Evolutionary conservation across 2,329 filamentous ascomycete genomes (phyloP).

Genomic region (Arachnomyces sp.): DNA sequence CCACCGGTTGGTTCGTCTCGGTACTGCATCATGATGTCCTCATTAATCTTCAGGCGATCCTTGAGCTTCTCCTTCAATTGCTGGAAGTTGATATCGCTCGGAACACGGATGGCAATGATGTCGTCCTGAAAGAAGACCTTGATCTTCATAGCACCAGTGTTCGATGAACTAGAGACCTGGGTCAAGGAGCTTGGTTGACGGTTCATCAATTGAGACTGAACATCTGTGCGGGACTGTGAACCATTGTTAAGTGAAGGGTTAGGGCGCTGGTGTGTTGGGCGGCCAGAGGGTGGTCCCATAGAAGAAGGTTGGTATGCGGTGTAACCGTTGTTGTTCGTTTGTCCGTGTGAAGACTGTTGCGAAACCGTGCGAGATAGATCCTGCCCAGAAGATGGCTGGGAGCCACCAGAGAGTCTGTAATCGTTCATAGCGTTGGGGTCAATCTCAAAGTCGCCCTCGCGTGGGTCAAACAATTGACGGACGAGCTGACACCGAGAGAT

Average conservation of each 20-base stretch:
- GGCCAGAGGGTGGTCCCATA: conserved; percentile 28
- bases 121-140: conserved; percentile 93
- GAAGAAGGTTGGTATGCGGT: conserved; percentile 46
- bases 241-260: conserved; percentile 29
- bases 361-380: conserved; percentile 54
- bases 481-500: conserved; percentile 80
- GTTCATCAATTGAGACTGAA: conserved; percentile 33
- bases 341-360: conserved; percentile 57
- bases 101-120: conserved; percentile 82
- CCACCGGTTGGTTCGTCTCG: conserved; percentile 73
- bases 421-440: conserved; percentile 55
- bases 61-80: conserved; percentile 76
- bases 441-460: conserved; percentile 88
- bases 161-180: conserved; percentile 31
- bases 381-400: conserved; percentile 57
- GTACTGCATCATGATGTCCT: conserved; percentile 73
- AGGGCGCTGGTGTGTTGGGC: conserved; percentile 32
- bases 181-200: conserved; percentile 48
- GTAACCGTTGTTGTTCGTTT: conserved; percentile 49
- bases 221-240: conserved; percentile 27
- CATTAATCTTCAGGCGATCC: conserved; percentile 70
- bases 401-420: conserved; percentile 64
- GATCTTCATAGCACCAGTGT: conserved; percentile 64
- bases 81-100: conserved; percentile 66
- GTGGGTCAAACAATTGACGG: conserved; percentile 80